Evolutionary conservation across 768 basidiomycete genomes (phyloP), one percentile per base, ranked within the genome.

Genomic region (Leccinum barrowsii): DNA sequence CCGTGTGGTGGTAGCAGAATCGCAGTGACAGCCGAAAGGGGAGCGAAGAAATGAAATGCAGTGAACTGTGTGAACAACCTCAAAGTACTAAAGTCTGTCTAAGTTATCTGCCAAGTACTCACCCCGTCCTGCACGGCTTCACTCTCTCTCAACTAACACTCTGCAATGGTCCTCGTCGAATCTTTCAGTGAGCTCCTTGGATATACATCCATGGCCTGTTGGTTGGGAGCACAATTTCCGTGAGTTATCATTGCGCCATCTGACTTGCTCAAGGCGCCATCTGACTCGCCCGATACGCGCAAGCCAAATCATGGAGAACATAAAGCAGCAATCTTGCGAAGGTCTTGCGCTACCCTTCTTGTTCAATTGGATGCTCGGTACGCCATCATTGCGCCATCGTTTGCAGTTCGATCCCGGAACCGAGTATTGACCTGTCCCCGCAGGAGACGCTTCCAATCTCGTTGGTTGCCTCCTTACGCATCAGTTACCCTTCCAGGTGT

Each of bases 311-410:
- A 50, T 94, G 32, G 87, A 92, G 76, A 97, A 95, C 72, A 76
- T 81, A 56, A 78, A 77, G 57, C 76, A 80, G 17, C 84, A 87
- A 70, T 93, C 90, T 47, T 92, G 89, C 70, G 93, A 94, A 65
- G 89, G 95, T 30, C 85, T 99, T 52, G 90, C 97, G 1, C 77
- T 98, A 17, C 94, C 95, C 0, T 99, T 99, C 73, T 81, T 99
- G 55, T 80, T 86, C 61, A 97, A 92, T 65, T 99, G 97, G 97
- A 77, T 94, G 58, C 79, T 92, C 22, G 94, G 94, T 94, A 67
- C 66, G 82, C 74, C 40, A 22, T 50, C n/a, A 24, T 59, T 57
- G 58, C 52, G 51, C 59, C 55, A 63, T 30, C 13, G 7, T 26
- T 46, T 8, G 12, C 51, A 32, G 32, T 40, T 55, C 40, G 17